phyloP scores from a whole-genome alignment of 768 basidiomycete species.

The Krasilnikovozyma curviuscula region DNA sequence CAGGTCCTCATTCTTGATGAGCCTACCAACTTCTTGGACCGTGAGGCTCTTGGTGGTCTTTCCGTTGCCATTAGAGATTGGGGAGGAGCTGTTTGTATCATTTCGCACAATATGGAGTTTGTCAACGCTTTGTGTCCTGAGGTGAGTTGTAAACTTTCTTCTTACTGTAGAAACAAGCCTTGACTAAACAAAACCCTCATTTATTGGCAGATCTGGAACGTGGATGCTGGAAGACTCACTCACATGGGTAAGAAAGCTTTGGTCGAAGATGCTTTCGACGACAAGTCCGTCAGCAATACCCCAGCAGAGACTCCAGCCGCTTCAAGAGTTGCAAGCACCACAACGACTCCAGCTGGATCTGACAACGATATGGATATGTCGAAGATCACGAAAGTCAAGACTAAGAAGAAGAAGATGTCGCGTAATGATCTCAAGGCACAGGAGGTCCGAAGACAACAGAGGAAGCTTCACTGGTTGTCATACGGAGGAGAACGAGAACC shows the following conservation, averaged over 20 bases:
- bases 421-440: conserved; percentile 51
- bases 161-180: too few species aligned
- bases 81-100: conserved; percentile 67
- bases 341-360: conserved; percentile 42
- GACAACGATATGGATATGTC: conserved; percentile 44
- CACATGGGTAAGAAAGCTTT: conserved; percentile 74
- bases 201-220: conserved; percentile 80
- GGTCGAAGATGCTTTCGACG: conserved; percentile 64
- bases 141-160: not conserved
- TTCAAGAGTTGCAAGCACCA: conserved; percentile 46
- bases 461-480: conserved; percentile 66
- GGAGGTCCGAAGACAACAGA: conserved; percentile 61
- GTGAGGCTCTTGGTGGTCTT: conserved; percentile 43
- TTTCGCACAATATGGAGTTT: conserved; percentile 77
- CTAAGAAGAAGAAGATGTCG: conserved; percentile 57
- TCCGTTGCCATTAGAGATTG: conserved; percentile 89
- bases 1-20: conserved; percentile 41
- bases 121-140: conserved; percentile 30
- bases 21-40: conserved; percentile 60
- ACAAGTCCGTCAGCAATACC: conserved; percentile 20
- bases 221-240: conserved; percentile 64
- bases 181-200: too few species aligned
- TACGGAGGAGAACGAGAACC: conserved; percentile 41
- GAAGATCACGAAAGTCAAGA: conserved; percentile 21
- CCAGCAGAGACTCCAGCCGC: conserved; percentile 4